phyloP scores from a whole-genome alignment of 176 grass and related monocot species.

The Aegilops speltoides region DNA sequence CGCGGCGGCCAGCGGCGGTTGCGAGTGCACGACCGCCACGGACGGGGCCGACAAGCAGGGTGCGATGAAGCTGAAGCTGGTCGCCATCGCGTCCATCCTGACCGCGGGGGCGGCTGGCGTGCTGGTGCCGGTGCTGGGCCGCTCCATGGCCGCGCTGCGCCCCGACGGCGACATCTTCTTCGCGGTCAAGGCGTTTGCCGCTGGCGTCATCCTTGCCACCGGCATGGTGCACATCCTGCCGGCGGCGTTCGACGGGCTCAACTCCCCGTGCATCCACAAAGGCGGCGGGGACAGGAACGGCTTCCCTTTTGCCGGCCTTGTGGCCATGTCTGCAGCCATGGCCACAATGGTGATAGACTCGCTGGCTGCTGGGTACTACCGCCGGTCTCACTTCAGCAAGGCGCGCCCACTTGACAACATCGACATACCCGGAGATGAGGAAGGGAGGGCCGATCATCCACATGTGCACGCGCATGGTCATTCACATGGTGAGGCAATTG shows the following conservation, averaged over 20 bases:
- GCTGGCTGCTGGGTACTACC: conserved; percentile 86
- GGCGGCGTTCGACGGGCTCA: conserved; percentile 64
- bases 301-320: conserved; percentile 78
- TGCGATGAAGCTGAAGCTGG: conserved; percentile 56
- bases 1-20: conserved; percentile 38
- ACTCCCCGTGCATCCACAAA: conserved; percentile 71
- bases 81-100: conserved; percentile 89
- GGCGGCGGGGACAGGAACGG: conserved; percentile 17
- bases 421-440: conserved; percentile 21
- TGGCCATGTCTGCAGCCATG: conserved; percentile 78
- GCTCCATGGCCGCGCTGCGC: conserved; percentile 50
- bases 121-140: conserved; percentile 72
- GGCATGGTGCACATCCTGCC: conserved; percentile 95
- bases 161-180: conserved; percentile 77
- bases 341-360: conserved; percentile 90
- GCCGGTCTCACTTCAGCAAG: conserved; percentile 80
- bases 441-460: not conserved
- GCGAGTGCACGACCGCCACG: conserved; percentile 43
- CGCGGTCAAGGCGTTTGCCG: conserved; percentile 82
- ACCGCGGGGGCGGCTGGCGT: conserved; percentile 65
- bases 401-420: conserved; percentile 65
- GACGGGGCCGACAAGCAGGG: conserved; percentile 35
- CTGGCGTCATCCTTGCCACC: conserved; percentile 87
- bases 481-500: conserved; percentile 39
- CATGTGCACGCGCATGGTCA: conserved; percentile 58